These are phyloP conservation scores for Podila horticola DNA, from an alignment of 192 early-diverging fungal species.

Conservation along the genomic window DNA sequence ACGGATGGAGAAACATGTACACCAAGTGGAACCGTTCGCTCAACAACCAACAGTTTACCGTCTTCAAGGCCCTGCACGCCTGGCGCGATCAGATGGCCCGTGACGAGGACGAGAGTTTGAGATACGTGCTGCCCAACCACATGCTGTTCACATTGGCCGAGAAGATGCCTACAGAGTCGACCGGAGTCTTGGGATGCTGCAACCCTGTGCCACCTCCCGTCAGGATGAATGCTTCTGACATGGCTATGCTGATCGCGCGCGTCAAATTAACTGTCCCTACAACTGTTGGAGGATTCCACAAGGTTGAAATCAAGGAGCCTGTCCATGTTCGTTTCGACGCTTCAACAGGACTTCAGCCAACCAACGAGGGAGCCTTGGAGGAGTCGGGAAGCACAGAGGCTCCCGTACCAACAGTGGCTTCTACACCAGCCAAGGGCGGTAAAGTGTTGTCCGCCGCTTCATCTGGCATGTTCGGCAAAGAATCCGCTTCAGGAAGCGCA, in stretches of 20 bases:
- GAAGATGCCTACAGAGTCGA: slow-evolving; percentile 75
- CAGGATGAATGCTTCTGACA: slow-evolving; percentile 81
- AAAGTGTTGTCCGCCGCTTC: slow-evolving; percentile 18
- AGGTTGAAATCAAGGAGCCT: slow-evolving; percentile 28
- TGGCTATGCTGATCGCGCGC: slow-evolving; percentile 66
- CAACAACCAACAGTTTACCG: slow-evolving; percentile 69
- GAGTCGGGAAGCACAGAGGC: neutral
- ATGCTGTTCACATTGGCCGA: slow-evolving; percentile 84
- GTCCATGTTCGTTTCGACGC: slow-evolving; percentile 45
- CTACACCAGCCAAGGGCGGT: neutral
- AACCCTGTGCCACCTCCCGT: slow-evolving; percentile 86
- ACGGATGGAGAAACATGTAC: slow-evolving; percentile 81
- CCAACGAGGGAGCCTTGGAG: slow-evolving; percentile 4
- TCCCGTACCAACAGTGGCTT: neutral
- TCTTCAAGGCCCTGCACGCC: slow-evolving; percentile 88
- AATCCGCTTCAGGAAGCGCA: neutral
- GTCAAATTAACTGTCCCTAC: slow-evolving; percentile 22
- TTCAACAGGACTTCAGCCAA: slow-evolving; percentile 42
- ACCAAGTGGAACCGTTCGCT: slow-evolving; percentile 70
- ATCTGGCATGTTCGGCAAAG: slow-evolving; percentile 29
- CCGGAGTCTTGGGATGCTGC: slow-evolving; percentile 78
- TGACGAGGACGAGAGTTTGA: slow-evolving; percentile 90
- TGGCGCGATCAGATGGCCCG: slow-evolving; percentile 94
- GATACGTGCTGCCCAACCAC: slow-evolving; percentile 92
- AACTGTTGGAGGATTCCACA: slow-evolving; percentile 12